phyloP scores from a whole-genome alignment of 208 protist genomes.

The Leishmania turanica region DNA sequence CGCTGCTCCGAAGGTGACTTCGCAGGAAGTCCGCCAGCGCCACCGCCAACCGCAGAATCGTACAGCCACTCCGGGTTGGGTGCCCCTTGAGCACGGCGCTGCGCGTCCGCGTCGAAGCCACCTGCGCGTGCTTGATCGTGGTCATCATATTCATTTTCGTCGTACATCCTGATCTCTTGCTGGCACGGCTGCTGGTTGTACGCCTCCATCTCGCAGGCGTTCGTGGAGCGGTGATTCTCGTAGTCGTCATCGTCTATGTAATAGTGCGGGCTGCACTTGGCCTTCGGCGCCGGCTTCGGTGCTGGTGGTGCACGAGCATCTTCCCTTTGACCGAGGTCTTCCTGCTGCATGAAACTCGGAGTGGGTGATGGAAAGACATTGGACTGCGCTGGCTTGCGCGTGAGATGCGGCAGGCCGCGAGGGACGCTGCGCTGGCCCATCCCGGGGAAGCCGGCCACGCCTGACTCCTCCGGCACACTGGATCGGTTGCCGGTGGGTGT shows the following conservation, averaged over 20 bases:
- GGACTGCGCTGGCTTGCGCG: constrained; percentile 30
- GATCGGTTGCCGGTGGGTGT: background rate
- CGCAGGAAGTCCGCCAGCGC: background rate
- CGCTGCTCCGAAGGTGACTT: constrained; percentile 4
- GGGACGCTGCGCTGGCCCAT: constrained; percentile 39
- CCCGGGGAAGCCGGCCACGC: constrained; percentile 42
- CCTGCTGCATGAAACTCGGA: constrained; percentile 5
- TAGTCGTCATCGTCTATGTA: constrained; percentile 23
- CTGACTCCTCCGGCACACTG: constrained; percentile 11
- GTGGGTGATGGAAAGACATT: constrained; percentile 34
- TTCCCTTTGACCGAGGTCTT: background rate
- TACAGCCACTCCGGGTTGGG: constrained; percentile 15
- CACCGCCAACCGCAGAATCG: background rate
- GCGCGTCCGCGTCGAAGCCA: no score
- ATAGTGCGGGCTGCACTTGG: constrained; percentile 5
- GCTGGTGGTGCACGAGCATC: background rate
- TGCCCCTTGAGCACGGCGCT: background rate
- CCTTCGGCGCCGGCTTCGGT: background rate
- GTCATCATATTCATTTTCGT: constrained; percentile 9
- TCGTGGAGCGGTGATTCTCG: constrained; percentile 10
- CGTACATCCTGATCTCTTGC: constrained; percentile 30
- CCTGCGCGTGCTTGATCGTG: background rate
- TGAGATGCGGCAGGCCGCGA: constrained; percentile 17
- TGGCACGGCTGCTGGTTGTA: constrained; percentile 6
- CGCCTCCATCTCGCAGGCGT: background rate